Base-by-base conservation (phyloP, 345 rosid genomes). In the Punica granatum region DNA sequence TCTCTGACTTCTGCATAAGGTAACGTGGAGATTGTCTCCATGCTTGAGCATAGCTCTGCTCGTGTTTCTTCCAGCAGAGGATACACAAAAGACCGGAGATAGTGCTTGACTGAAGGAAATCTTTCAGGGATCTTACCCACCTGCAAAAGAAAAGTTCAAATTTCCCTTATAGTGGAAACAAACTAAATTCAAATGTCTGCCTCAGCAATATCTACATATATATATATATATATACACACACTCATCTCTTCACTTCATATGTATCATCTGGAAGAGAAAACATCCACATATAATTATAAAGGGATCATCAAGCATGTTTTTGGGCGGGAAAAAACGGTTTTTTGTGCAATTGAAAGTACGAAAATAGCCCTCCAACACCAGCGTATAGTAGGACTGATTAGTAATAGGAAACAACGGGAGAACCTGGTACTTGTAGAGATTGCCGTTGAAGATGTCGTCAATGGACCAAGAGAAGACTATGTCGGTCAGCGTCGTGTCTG, bases 1-100 rank as follows among this genome's bases (percentile, higher is more conserved):
- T 13, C 54, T 9, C 36, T 60, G 13, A 79, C 76, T 32, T 73
- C 42, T 18, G 86, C 72, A 64, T 48, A 75, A 14, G 89, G 86
- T 6, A 78, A 77, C 26, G 25, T 26, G 21, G 73, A 73, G 14
- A 83, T 72, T 26, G 21, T 33, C 9, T 83, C 68, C 60, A 83
- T 30, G n/a, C 74, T 42, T 14, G 85, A 83, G 64, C 19, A 21
- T 34, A 85, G 35, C 10, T 42, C 63, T 0, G 79, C 74, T 21
- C 87, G 64, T 1, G 87, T 79, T 71, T 85, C 87, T 35, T 85
- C 90, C 67, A 83, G 53, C 25, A 85, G 43, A 18, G 90, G 85
- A 39, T 35, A 37, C 13, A 69, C 26, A 66, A 53, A 84, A 0
- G 84, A 73, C n/a, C 46, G 16, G 1, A 80, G 64, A 75, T 81